Percentiles rank a stretch among this genome's conserved stretches.
Evolutionary conservation across 352 stramenopile genomes (phyloP).

Genomic region (Phytophthora ramorum): DNA sequence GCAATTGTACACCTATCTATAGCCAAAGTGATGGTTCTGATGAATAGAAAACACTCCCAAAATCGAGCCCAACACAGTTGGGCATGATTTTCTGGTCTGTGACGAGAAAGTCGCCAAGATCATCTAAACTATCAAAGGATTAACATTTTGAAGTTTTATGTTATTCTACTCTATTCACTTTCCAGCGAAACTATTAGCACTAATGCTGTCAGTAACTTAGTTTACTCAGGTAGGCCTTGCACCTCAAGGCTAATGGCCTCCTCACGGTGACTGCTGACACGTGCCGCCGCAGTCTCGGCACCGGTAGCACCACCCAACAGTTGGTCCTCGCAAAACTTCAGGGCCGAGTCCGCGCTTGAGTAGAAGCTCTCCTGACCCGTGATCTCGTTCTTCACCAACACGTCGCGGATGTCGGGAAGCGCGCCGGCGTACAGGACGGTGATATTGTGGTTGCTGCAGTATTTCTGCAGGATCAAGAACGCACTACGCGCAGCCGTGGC

Average conservation of each 20-base stretch:
- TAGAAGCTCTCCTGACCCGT: constrained; percentile 54
- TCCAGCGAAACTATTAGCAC: too few species aligned
- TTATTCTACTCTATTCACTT: too few species aligned
- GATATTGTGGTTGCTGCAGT: constrained; percentile 72
- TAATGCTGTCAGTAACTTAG: too few species aligned
- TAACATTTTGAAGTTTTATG: too few species aligned
- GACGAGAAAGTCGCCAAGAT: not conserved
- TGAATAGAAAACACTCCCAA: not conserved
- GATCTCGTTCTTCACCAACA: constrained; percentile 74
- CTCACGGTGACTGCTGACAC: too few species aligned
- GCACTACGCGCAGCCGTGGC: too few species aligned
- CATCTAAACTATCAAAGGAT: too few species aligned
- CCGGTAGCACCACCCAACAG: constrained; percentile 31
- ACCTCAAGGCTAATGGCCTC: too few species aligned
- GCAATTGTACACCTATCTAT: constrained; percentile 4
- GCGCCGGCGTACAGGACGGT: constrained; percentile 67
- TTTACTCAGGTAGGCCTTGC: too few species aligned
- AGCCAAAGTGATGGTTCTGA: not conserved
- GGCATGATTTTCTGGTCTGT: not conserved
- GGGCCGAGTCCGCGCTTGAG: constrained; percentile 63
- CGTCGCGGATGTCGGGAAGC: constrained; percentile 56
- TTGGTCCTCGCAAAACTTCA: constrained; percentile 76
- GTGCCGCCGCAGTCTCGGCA: too few species aligned
- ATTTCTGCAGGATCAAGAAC: too few species aligned
- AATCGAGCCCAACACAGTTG: not conserved